These are phyloP conservation scores for Apiotrichum montevideense DNA, from an alignment of 1,284 basidiomycete species.

Conservation along the genomic window DNA sequence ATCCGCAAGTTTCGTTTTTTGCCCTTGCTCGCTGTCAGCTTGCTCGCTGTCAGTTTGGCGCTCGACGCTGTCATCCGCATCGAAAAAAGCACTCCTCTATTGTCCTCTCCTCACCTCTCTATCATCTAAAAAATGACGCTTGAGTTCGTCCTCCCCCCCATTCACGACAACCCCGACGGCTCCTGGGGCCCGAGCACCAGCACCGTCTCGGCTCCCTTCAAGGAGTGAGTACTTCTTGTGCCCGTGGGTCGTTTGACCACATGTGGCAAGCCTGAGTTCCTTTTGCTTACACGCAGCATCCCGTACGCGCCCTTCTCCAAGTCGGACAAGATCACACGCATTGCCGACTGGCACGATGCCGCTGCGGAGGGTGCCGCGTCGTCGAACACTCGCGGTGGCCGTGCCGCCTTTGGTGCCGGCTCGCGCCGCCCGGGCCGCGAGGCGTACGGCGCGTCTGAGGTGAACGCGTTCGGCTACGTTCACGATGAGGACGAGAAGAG, in stretches of 20 bases:
- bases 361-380: constrained; percentile 55
- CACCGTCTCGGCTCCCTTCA: constrained; percentile 44
- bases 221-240: constrained; percentile 37
- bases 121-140: constrained; percentile 28
- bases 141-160: constrained; percentile 44
- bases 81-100: not conserved
- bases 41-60: too few relatives aligned
- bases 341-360: constrained; percentile 86
- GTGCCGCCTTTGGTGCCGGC: constrained; percentile 20
- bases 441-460: constrained; percentile 55
- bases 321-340: constrained; percentile 93
- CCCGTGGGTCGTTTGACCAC: too few relatives aligned
- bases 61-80: too few relatives aligned
- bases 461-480: constrained; percentile 95
- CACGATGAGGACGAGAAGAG: constrained; percentile 97
- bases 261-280: too few relatives aligned
- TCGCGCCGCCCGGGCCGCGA: constrained; percentile 45
- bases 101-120: not conserved
- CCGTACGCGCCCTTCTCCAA: constrained; percentile 97
- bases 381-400: constrained; percentile 52
- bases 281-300: constrained; percentile 50
- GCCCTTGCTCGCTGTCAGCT: too few relatives aligned
- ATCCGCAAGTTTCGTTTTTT: too few relatives aligned
- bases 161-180: constrained; percentile 47
- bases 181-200: constrained; percentile 48